Evolutionary conservation across 371 early-diverging fungal genomes (phyloP).

Genomic region (Quaeritorhiza haematococci): DNA sequence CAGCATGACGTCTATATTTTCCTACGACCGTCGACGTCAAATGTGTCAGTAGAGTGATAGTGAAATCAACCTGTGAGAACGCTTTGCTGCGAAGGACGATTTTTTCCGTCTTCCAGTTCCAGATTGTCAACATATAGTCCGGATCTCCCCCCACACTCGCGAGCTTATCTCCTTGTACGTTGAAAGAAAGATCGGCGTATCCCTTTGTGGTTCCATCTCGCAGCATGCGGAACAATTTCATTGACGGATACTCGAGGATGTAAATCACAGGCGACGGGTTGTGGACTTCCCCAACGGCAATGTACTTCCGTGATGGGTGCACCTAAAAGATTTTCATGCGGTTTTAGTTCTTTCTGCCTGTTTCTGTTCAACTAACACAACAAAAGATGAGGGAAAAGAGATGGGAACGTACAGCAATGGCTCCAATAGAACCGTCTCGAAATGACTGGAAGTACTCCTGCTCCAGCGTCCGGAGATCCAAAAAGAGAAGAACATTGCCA

Average conservation of each 20-base stretch:
- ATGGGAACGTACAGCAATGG: conserved; percentile 37
- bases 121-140: conserved; percentile 52
- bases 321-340: conserved; percentile 19
- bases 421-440: conserved; percentile 42
- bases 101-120: conserved; percentile 46
- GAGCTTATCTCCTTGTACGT: conserved; percentile 35
- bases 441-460: conserved; percentile 38
- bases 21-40: neutral
- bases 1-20: no score
- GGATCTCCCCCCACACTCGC: conserved; percentile 48
- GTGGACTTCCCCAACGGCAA: conserved; percentile 45
- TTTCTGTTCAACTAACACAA: neutral
- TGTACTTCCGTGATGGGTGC: conserved; percentile 35
- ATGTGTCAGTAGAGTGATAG: neutral
- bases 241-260: conserved; percentile 43
- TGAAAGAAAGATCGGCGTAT: conserved; percentile 35
- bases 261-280: conserved; percentile 38
- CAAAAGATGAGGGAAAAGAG: neutral
- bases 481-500: conserved; percentile 43
- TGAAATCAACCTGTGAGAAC: conserved; percentile 42
- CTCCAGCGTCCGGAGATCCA: conserved; percentile 36
- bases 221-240: conserved; percentile 36
- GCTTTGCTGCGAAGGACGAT: conserved; percentile 48
- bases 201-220: conserved; percentile 33
- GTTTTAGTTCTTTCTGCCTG: neutral